A percentile compares a stretch with the other conserved stretches of the same genome.
These are phyloP conservation scores for Cladosporium sp. DNA, from an alignment of 2,329 filamentous ascomycete species.

Conservation along the genomic window DNA sequence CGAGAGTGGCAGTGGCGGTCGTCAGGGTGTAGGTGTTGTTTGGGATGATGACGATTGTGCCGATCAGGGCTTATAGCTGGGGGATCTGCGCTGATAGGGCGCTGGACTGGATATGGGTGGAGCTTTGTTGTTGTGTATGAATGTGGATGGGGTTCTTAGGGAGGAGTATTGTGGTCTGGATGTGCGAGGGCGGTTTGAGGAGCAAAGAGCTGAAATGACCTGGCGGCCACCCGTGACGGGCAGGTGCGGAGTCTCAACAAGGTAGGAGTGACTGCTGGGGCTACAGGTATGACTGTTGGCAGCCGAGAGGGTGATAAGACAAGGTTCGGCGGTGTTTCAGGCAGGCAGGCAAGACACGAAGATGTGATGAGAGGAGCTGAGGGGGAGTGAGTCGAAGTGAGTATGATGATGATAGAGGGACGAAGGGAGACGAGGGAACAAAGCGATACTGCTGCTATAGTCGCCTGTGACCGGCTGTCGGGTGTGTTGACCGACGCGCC, in stretches of 20 bases:
- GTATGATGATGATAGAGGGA: neutral
- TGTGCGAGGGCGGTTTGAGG: neutral
- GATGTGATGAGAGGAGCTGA: constrained; percentile 7
- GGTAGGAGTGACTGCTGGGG: constrained; percentile 15
- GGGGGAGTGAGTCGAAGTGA: constrained; percentile 5
- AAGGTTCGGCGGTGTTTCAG: constrained; percentile 15
- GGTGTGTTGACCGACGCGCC: constrained; percentile 2
- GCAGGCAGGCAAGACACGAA: neutral
- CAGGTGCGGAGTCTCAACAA: constrained; percentile 19
- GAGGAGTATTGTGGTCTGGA: neutral
- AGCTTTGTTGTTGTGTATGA: constrained; percentile 6
- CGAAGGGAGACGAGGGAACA: neutral
- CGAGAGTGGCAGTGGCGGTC: neutral
- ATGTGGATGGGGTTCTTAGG: constrained; percentile 6
- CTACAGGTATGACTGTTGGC: constrained; percentile 1
- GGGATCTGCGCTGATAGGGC: constrained; percentile 14
- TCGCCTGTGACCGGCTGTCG: constrained; percentile 2
- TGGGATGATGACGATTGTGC: constrained; percentile 8
- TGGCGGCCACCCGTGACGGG: constrained; percentile 14
- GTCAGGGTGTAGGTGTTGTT: constrained; percentile 6
- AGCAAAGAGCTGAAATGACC: constrained; percentile 20
- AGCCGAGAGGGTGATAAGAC: constrained; percentile 16
- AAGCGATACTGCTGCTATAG: neutral
- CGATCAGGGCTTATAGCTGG: constrained; percentile 5
- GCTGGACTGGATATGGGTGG: neutral